Conservation (phyloP, 352 stramenopile genomes). For the Phytophthora pini region DNA sequence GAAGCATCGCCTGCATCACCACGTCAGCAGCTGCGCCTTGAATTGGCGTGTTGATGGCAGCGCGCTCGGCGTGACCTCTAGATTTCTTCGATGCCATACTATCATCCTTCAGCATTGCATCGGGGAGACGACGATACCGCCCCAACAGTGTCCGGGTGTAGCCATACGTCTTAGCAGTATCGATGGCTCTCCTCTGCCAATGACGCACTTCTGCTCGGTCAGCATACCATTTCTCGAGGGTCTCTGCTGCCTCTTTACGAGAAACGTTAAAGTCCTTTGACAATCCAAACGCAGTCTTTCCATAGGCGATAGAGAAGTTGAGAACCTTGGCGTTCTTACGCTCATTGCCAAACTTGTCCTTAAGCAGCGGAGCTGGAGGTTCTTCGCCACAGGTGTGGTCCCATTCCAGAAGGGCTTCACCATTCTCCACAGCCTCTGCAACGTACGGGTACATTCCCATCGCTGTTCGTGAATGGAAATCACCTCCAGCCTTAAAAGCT, state of each 20-base stretch:
- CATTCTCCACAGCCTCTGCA: constrained; percentile 93
- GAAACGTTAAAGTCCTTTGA: constrained; percentile 91
- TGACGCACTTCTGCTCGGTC: constrained; percentile 90
- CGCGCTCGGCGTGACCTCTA: constrained; percentile 91
- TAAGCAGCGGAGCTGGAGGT: constrained; percentile 95
- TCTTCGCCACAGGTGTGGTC: constrained; percentile 91
- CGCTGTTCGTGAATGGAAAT: constrained; percentile 96
- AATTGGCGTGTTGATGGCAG: constrained; percentile 99
- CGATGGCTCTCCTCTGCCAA: constrained; percentile 96
- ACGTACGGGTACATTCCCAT: constrained; percentile 99
- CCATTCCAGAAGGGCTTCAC: constrained; percentile 98
- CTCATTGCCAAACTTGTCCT: constrained; percentile 98
- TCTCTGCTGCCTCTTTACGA: constrained; percentile 80
- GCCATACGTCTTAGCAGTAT: constrained; percentile 79
- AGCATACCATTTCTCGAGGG: constrained; percentile 97
- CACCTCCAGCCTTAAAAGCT: constrained; percentile 93
- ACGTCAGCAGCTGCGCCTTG: constrained; percentile 98
- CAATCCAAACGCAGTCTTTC: constrained; percentile 98
- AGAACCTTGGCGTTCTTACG: constrained; percentile 99
- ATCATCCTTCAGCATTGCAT: constrained; percentile 85
- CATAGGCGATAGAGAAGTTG: constrained; percentile 99
- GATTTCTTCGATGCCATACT: constrained; percentile 72
- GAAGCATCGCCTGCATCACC: constrained; percentile 99
- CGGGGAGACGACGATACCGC: constrained; percentile 95
- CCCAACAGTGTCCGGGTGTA: constrained; percentile 98